Evolutionary conservation across 164 flowering plant species (phyloP).

Genomic region (Stephania japonica): DNA sequence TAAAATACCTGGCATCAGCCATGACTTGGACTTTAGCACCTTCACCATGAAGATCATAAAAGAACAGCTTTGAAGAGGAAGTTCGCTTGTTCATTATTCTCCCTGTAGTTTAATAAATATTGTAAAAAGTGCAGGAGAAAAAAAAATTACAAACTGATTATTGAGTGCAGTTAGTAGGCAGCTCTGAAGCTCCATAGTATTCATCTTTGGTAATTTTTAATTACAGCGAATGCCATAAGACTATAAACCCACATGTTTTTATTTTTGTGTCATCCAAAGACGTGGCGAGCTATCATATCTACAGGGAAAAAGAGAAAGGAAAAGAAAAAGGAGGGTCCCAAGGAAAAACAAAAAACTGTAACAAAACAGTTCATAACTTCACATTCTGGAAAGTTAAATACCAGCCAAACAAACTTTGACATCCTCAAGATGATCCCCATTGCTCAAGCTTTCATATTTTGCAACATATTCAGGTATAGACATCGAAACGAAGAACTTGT

Average conservation of each 20-base stretch:
- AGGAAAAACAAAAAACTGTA: neutral
- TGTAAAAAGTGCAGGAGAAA: neutral
- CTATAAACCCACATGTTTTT: neutral
- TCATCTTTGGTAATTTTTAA: neutral
- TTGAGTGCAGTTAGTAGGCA: neutral
- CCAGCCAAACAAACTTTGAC: constrained; percentile 66
- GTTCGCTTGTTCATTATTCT: constrained; percentile 81
- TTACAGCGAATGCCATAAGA: neutral
- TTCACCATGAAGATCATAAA: constrained; percentile 73
- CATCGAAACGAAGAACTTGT: constrained; percentile 63
- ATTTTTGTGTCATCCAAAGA: neutral
- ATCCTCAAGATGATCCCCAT: constrained; percentile 66
- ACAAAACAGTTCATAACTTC: neutral
- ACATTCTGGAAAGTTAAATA: constrained; percentile 15
- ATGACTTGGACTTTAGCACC: constrained; percentile 88
- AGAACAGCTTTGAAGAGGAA: constrained; percentile 76
- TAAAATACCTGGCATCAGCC: constrained; percentile 78
- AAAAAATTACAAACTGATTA: neutral
- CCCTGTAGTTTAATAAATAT: constrained; percentile 36
- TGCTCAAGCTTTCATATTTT: constrained; percentile 43
- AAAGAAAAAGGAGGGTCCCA: neutral
- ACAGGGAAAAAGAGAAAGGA: neutral
- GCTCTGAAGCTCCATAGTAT: neutral
- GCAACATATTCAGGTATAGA: constrained; percentile 48
- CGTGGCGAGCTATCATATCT: neutral